Evolutionary conservation across 2,329 filamentous ascomycete species (phyloP).

Genomic region (Ustulina deusta): DNA sequence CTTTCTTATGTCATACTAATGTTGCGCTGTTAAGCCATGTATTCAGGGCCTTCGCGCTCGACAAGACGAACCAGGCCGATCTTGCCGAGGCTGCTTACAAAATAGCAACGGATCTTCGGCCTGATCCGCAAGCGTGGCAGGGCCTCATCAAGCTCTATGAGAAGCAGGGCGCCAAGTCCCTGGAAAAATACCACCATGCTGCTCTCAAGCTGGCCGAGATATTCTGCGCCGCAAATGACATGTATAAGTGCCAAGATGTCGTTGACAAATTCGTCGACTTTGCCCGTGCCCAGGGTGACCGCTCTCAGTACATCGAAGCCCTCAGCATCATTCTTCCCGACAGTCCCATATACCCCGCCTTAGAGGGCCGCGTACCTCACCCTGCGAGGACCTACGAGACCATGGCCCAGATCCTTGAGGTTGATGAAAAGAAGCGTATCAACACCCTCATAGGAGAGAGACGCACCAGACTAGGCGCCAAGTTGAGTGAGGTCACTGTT

Average conservation of each 20-base stretch:
- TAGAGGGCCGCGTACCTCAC: conserved; percentile 86
- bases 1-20: conserved; percentile 15
- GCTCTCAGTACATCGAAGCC: conserved; percentile 79
- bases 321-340: conserved; percentile 82
- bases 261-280: conserved; percentile 85
- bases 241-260: conserved; percentile 72
- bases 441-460: conserved; percentile 91
- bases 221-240: conserved; percentile 74
- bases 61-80: conserved; percentile 77
- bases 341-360: conserved; percentile 81
- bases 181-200: conserved; percentile 80
- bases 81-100: conserved; percentile 83
- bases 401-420: conserved; percentile 85
- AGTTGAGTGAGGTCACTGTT: conserved; percentile 81
- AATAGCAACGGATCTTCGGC: conserved; percentile 77
- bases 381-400: conserved; percentile 84
- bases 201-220: conserved; percentile 80
- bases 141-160: conserved; percentile 89
- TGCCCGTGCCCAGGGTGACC: conserved; percentile 77
- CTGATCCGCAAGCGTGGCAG: conserved; percentile 90
- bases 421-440: conserved; percentile 88
- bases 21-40: conserved; percentile 68
- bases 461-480: conserved; percentile 86
- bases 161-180: conserved; percentile 74
- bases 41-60: conserved; percentile 87